Evolutionary conservation across 495 filamentous ascomycete genomes (phyloP), one percentile per base, ranked within the genome.

Genomic region (Penicillium flavigenum): DNA sequence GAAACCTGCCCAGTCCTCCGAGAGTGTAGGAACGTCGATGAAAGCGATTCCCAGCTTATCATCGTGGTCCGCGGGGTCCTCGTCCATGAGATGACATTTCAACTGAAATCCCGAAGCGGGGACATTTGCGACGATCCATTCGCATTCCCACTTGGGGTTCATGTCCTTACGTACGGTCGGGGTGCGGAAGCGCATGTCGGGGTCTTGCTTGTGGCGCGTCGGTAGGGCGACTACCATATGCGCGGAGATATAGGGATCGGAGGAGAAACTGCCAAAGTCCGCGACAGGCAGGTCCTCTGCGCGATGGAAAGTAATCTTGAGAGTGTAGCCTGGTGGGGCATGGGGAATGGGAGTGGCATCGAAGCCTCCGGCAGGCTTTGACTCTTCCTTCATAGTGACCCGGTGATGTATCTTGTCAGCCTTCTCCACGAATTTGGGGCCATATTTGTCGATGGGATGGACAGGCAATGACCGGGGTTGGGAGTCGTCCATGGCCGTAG

Each of bases 41-140:
- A 88, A 88, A 5, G 87, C 86, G 67, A 94, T 92, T 4, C 93
- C 93, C 7, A 98, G 79, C 38, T 87, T 82, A 70, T 98, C 93
- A 62, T 98, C 88, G 62, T 90, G 88, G 66, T 96, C 89, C 1
- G 86, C 82, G 34, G 84, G 83, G 68, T 98, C 93, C 65, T 98
- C 93, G 63, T 98, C 93, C 68, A 89, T 90, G 19, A 98, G 73
- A 36, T 88, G 78, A 42, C 86, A 86, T 66, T 96, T 96, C 45
- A 98, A 74, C 54, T 74, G 78, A 67, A 94, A 93, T 1, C 92
- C 92, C 1, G 81, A 82, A 0, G 83, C 73, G 0, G 92, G 91
- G 0, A 98, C 80, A 62, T 96, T 92, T 46, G 89, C 87, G 32
- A 98, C 86, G 36, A 90, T 82, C 93, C 93, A 98, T 32, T 89